These are phyloP conservation scores for Colletotrichum limetticola DNA, from an alignment of 2,329 filamentous ascomycete species.

Conservation along the genomic window DNA sequence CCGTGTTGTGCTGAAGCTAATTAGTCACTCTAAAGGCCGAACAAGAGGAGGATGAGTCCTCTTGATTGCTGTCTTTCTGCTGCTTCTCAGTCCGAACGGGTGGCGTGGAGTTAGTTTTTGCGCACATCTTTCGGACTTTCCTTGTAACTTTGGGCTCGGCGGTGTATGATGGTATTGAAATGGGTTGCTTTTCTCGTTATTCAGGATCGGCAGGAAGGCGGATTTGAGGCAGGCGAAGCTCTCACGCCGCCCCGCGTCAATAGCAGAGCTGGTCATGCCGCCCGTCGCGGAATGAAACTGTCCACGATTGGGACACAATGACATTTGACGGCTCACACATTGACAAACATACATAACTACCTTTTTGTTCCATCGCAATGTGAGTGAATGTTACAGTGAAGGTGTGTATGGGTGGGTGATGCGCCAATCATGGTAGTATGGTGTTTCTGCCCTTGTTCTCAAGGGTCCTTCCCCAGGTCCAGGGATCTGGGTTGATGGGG, in stretches of 20 bases:
- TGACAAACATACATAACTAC: slow-evolving; percentile 21
- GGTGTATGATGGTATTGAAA: slow-evolving; percentile 55
- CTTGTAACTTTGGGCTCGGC: slow-evolving; percentile 45
- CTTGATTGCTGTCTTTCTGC: slow-evolving; percentile 42
- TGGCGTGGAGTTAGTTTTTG: slow-evolving; percentile 14
- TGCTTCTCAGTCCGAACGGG: slow-evolving; percentile 23
- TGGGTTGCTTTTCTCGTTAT: slow-evolving; percentile 19
- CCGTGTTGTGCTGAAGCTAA: slow-evolving; percentile 41
- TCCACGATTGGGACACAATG: slow-evolving; percentile 17
- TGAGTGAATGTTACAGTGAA: background rate
- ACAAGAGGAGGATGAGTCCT: slow-evolving; percentile 65
- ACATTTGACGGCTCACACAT: slow-evolving; percentile 25
- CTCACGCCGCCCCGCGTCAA: slow-evolving; percentile 5
- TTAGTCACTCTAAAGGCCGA: slow-evolving; percentile 58
- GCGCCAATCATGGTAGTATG: background rate
- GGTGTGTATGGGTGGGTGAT: background rate
- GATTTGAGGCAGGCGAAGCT: slow-evolving; percentile 8
- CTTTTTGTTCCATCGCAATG: too few relatives aligned
- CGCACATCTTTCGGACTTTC: slow-evolving; percentile 21
- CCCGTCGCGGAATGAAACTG: slow-evolving; percentile 1
- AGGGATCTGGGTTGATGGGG: background rate
- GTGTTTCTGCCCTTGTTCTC: background rate
- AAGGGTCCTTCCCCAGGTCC: slow-evolving; percentile 1
- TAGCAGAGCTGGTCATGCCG: slow-evolving; percentile 10
- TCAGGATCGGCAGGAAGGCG: slow-evolving; percentile 22